A percentile compares a stretch with the other conserved stretches of the same genome.
Evolutionary conservation across 257 asterid species (phyloP).

Genomic region (Rauvolfia tetraphylla): DNA sequence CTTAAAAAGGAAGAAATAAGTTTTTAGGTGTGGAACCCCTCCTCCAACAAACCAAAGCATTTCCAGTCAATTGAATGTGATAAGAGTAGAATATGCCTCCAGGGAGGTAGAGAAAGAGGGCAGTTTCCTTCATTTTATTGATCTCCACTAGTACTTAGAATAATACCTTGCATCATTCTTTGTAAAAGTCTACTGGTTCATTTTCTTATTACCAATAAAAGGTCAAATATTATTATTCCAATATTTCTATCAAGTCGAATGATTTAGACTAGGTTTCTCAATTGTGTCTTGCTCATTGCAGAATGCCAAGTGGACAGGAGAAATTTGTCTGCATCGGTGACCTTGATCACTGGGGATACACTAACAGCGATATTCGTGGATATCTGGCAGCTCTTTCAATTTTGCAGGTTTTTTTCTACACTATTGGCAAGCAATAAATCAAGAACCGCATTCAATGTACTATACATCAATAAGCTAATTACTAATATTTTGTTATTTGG

Average conservation of each 20-base stretch:
- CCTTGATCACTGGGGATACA: conserved; percentile 75
- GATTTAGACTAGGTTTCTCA: not conserved
- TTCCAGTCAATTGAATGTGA: not conserved
- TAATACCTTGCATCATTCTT: not conserved
- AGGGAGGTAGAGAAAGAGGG: not conserved
- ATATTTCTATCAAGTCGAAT: not conserved
- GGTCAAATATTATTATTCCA: not conserved
- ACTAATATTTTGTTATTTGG: not conserved
- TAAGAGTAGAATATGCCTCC: not conserved
- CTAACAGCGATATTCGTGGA: conserved; percentile 70
- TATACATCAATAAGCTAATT: not conserved
- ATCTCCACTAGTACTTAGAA: not conserved
- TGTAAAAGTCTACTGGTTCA: not conserved
- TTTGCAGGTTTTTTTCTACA: conserved; percentile 46
- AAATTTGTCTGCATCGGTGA: conserved; percentile 77
- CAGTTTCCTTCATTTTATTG: not conserved
- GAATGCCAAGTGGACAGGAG: conserved; percentile 77
- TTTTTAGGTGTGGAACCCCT: not conserved
- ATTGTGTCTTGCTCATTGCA: conserved; percentile 13
- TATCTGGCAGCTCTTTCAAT: conserved; percentile 70
- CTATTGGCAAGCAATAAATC: not conserved
- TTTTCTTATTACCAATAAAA: not conserved
- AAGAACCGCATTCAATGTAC: not conserved
- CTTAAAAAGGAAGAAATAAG: not conserved
- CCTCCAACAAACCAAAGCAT: not conserved